A percentile compares a stretch with the other conserved stretches of the same genome.
Evolutionary conservation across 2,329 filamentous ascomycete species (phyloP).

Genomic region (Colletotrichum brevisporum): DNA sequence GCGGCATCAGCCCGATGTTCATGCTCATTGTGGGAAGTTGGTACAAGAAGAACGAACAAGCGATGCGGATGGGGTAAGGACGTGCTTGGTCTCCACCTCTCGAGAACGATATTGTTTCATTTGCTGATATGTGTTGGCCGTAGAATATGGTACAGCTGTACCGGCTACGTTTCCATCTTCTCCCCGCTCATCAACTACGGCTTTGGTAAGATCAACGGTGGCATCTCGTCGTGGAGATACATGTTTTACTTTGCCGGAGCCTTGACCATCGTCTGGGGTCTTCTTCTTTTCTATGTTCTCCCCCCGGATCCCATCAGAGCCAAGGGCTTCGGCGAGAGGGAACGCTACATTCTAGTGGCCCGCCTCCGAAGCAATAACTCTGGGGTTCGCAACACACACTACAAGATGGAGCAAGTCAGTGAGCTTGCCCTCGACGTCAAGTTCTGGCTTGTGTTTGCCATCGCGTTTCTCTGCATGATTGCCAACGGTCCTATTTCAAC

Average conservation of each 20-base stretch:
- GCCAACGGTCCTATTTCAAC: constrained; percentile 61
- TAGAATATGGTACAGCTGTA: constrained; percentile 55
- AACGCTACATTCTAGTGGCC: constrained; percentile 48
- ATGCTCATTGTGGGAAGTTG: constrained; percentile 55
- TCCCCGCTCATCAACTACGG: constrained; percentile 53
- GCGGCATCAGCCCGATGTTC: constrained; percentile 51
- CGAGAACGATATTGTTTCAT: neutral
- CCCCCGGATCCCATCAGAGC: constrained; percentile 49
- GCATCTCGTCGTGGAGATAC: constrained; percentile 49
- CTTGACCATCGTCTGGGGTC: constrained; percentile 45
- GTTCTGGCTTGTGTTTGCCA: constrained; percentile 57
- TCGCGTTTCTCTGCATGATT: constrained; percentile 57
- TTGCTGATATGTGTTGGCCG: too few relatives aligned
- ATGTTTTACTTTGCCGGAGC: constrained; percentile 53
- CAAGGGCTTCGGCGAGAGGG: constrained; percentile 48
- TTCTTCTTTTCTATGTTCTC: constrained; percentile 46
- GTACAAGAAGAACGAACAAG: constrained; percentile 56
- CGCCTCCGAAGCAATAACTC: constrained; percentile 52
- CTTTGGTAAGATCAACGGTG: constrained; percentile 48
- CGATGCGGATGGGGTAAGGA: constrained; percentile 44
- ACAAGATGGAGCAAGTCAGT: constrained; percentile 58
- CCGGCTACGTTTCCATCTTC: constrained; percentile 52
- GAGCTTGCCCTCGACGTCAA: constrained; percentile 53
- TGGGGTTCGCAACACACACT: constrained; percentile 57
- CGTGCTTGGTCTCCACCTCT: too few relatives aligned